Conservation (phyloP, 202 grass and related monocot species). For the Zizania palustris region DNA sequence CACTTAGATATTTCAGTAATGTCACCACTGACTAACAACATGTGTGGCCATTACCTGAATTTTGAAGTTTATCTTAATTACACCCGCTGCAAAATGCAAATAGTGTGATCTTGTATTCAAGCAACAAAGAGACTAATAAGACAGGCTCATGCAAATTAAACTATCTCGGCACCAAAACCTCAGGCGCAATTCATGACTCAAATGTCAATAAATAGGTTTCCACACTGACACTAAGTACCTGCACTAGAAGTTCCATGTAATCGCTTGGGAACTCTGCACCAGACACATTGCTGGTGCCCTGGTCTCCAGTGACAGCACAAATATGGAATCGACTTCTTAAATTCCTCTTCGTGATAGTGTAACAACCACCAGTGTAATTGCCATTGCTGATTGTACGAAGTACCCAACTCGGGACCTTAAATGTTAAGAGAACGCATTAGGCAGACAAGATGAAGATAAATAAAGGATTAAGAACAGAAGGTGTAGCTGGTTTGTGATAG, state of each 20-base stretch:
- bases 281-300: constrained; percentile 42
- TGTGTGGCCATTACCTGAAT: not conserved
- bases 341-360: constrained; percentile 29
- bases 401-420: constrained; percentile 39
- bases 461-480: not conserved
- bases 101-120: constrained; percentile 24
- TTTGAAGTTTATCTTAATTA: constrained; percentile 3
- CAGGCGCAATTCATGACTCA: not conserved
- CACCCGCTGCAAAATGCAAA: not conserved
- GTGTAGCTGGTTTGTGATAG: not conserved
- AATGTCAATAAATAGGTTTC: constrained; percentile 14
- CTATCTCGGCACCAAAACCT: constrained; percentile 1
- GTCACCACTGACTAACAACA: not conserved
- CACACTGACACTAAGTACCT: constrained; percentile 52
- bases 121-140: constrained; percentile 25
- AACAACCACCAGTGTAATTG: constrained; percentile 7
- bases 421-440: constrained; percentile 24
- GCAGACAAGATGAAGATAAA: constrained; percentile 8
- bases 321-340: constrained; percentile 36
- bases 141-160: constrained; percentile 10
- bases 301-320: constrained; percentile 53
- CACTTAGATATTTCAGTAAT: constrained; percentile 24
- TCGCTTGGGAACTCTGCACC: constrained; percentile 68
- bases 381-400: constrained; percentile 30
- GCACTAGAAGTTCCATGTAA: constrained; percentile 76